Conservation (phyloP, 2,329 filamentous ascomycete genomes). For the Sporothrix schenckii region DNA sequence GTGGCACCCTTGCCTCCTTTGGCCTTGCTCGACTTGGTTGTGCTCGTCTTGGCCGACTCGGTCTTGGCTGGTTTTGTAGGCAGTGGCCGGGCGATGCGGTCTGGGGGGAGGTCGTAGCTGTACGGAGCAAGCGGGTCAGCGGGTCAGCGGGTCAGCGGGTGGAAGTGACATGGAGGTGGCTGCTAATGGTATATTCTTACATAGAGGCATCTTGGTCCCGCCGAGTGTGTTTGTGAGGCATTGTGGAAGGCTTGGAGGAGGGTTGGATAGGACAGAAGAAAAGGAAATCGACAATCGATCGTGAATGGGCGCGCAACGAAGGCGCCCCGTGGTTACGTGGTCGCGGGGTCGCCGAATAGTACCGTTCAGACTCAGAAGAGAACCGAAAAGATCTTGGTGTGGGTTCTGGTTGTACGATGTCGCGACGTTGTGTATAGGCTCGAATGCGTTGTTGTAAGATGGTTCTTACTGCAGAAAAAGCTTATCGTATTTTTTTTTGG, state of each 20-base stretch:
- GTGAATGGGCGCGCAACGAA: not conserved
- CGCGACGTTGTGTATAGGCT: not conserved
- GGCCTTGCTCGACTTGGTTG: constrained; percentile 34
- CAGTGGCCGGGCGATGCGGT: constrained; percentile 55
- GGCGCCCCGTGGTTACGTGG: not conserved
- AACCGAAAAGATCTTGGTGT: not conserved
- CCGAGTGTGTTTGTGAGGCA: constrained; percentile 88
- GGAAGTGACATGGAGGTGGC: not conserved
- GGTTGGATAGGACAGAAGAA: not conserved
- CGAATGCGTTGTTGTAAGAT: not conserved
- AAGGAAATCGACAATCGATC: not conserved
- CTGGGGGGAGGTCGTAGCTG: constrained; percentile 56
- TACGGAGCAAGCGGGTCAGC: not conserved
- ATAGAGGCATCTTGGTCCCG: constrained; percentile 58
- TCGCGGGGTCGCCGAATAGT: not conserved
- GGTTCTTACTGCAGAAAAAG: not conserved
- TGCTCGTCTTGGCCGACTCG: constrained; percentile 39
- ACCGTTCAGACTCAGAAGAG: not conserved
- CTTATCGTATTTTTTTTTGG: constrained; percentile 24
- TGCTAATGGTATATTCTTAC: constrained; percentile 44
- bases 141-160: not conserved
- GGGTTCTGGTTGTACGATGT: not conserved
- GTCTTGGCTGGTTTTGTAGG: constrained; percentile 44
- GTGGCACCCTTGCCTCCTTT: not conserved
- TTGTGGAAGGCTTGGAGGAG: constrained; percentile 43